These are phyloP conservation scores for Ophiognomonia clavigignenti-juglandacearum DNA, from an alignment of 2,329 filamentous ascomycete species.

Conservation along the genomic window DNA sequence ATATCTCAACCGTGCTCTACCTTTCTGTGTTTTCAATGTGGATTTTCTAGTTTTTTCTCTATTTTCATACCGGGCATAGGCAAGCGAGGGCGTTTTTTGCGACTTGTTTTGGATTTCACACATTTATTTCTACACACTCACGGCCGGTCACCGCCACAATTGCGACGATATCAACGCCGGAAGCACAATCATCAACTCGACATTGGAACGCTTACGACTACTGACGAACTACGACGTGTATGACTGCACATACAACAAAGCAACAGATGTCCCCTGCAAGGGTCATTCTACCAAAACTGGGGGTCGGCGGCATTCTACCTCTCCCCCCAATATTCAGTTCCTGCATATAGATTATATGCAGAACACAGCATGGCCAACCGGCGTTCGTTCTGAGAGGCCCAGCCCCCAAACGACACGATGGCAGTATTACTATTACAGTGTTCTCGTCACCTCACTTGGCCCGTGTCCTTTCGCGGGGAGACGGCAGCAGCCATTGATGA, in stretches of 20 bases:
- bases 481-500: neutral
- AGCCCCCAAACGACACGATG: constrained; percentile 14
- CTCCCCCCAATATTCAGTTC: neutral
- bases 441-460: neutral
- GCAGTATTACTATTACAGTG: constrained; percentile 12
- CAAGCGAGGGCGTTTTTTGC: constrained; percentile 25
- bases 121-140: constrained; percentile 5
- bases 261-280: constrained; percentile 3
- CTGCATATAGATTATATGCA: constrained; percentile 12
- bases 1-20: constrained; percentile 23
- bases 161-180: constrained; percentile 22
- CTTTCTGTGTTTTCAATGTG: neutral
- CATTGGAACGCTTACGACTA: constrained; percentile 18
- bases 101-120: constrained; percentile 8
- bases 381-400: constrained; percentile 15
- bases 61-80: constrained; percentile 20
- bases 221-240: constrained; percentile 33
- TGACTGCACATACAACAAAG: constrained; percentile 17
- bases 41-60: constrained; percentile 5
- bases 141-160: constrained; percentile 20
- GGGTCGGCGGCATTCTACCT: neutral
- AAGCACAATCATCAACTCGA: constrained; percentile 8
- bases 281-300: too few species aligned
- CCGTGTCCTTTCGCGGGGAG: neutral
- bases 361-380: constrained; percentile 12